A percentile compares a stretch with the other conserved stretches of the same genome.
Conservation (phyloP, 1,139 yeast genomes). For the Spencermartinsiella ligniputridi region DNA sequence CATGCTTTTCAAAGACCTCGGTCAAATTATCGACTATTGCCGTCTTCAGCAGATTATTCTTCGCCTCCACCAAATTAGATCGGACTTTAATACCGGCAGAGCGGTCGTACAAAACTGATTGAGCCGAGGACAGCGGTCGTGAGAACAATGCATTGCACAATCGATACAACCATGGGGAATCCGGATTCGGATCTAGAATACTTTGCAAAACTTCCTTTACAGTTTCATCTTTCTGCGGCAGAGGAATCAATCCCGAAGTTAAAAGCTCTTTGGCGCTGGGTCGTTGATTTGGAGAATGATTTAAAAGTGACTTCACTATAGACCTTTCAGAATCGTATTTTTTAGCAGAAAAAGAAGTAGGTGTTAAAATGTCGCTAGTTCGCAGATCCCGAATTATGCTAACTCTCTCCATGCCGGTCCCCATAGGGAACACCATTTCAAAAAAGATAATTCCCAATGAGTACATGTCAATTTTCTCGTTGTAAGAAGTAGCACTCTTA, state of each 20-base stretch:
- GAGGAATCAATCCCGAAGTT: slow-evolving; percentile 78
- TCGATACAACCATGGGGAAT: slow-evolving; percentile 92
- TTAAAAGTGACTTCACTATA: slow-evolving; percentile 60
- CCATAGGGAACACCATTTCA: slow-evolving; percentile 82
- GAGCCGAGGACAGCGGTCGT: slow-evolving; percentile 77
- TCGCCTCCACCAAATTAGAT: slow-evolving; percentile 13
- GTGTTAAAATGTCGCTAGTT: slow-evolving; percentile 55
- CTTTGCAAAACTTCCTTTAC: slow-evolving; percentile 84
- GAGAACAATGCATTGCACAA: slow-evolving; percentile 80
- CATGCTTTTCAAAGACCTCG: slow-evolving; percentile 68
- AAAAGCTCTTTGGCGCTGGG: slow-evolving; percentile 76
- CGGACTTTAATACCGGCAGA: slow-evolving; percentile 6
- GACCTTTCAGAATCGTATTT: slow-evolving; percentile 56
- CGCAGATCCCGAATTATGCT: slow-evolving; percentile 62
- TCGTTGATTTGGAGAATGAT: slow-evolving; percentile 71
- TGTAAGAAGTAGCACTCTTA: slow-evolving; percentile 41
- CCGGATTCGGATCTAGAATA: slow-evolving; percentile 64
- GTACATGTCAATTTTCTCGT: slow-evolving; percentile 93
- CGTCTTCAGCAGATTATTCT: slow-evolving; percentile 31
- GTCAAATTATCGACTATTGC: slow-evolving; percentile 52
- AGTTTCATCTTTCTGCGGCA: slow-evolving; percentile 83
- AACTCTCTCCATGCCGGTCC: slow-evolving; percentile 91
- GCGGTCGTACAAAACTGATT: slow-evolving; percentile 74
- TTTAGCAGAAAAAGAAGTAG: slow-evolving; percentile 52
- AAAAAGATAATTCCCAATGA: slow-evolving; percentile 91